Conservation (phyloP, 768 basidiomycete species). For the Suillus alpinus region DNA sequence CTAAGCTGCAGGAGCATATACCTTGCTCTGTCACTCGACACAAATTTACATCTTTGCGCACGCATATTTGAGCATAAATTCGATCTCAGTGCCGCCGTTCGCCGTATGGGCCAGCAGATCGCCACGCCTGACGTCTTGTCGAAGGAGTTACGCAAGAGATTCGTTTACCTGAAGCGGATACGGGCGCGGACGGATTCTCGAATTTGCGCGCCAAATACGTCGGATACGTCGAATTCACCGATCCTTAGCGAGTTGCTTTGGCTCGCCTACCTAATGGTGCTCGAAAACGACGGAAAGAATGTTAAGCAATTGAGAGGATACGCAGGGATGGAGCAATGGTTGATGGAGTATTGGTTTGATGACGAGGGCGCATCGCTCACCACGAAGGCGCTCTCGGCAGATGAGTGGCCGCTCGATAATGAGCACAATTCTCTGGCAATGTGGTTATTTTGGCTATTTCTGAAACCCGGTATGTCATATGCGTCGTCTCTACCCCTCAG, state of each 20-base stretch:
- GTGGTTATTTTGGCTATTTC: constrained; percentile 79
- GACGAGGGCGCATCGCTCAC: constrained; percentile 54
- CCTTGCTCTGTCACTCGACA: constrained; percentile 44
- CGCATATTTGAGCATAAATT: constrained; percentile 68
- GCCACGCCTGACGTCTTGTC: constrained; percentile 47
- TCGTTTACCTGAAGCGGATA: constrained; percentile 53
- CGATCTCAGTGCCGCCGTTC: constrained; percentile 49
- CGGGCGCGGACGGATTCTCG: constrained; percentile 33
- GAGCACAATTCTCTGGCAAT: constrained; percentile 58
- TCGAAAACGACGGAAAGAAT: constrained; percentile 80
- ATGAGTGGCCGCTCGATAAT: constrained; percentile 57
- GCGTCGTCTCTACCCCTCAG: not conserved
- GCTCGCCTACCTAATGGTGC: constrained; percentile 71
- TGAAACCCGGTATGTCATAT: constrained; percentile 51
- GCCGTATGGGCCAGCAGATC: constrained; percentile 45
- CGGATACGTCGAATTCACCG: constrained; percentile 17
- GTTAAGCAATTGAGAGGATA: constrained; percentile 68
- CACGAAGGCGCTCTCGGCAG: constrained; percentile 35
- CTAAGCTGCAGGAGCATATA: constrained; percentile 46
- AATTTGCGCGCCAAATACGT: constrained; percentile 16
- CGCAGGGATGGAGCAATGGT: constrained; percentile 60
- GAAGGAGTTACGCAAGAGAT: constrained; percentile 65
- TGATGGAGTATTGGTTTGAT: constrained; percentile 66
- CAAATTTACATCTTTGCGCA: constrained; percentile 72
- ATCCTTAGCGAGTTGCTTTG: constrained; percentile 48